phyloP scores from a whole-genome alignment of 2,329 filamentous ascomycete genomes.

The Pseudocercospora cruenta region DNA sequence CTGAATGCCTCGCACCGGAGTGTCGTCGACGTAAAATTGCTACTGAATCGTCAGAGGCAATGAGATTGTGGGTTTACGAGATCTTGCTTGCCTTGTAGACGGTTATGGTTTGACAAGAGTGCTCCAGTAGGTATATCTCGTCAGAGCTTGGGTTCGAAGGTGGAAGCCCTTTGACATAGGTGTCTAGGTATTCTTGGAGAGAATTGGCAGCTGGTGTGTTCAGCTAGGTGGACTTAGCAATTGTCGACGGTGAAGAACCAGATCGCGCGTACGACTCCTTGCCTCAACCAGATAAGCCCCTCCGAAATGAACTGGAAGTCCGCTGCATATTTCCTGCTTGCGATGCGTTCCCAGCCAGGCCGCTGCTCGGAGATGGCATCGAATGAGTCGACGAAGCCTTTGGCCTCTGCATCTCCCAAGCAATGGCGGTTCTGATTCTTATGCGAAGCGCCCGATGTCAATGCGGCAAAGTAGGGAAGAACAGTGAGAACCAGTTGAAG shows the following conservation, averaged over 20 bases:
- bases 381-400: neutral
- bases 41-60: neutral
- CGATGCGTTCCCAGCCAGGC: neutral
- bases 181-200: neutral
- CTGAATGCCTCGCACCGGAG: conserved; percentile 3
- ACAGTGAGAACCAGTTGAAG: too few species aligned
- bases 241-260: too few species aligned
- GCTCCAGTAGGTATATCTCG: conserved; percentile 1
- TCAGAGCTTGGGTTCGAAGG: neutral
- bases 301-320: conserved; percentile 10
- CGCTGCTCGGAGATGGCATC: neutral
- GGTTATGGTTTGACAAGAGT: conserved; percentile 11
- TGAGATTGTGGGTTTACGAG: neutral
- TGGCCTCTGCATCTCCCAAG: neutral
- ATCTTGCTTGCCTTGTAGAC: conserved; percentile 6
- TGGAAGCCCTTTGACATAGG: neutral
- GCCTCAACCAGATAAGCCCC: neutral
- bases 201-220: conserved; percentile 7
- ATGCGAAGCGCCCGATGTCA: neutral
- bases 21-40: conserved; percentile 5
- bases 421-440: neutral
- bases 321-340: neutral
- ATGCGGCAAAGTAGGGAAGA: too few species aligned
- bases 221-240: neutral
- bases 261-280: neutral